A percentile compares a stretch with the other conserved stretches of the same genome.
phyloP scores from a whole-genome alignment of 352 stramenopile genomes.

The Phytopythium sindhum region DNA sequence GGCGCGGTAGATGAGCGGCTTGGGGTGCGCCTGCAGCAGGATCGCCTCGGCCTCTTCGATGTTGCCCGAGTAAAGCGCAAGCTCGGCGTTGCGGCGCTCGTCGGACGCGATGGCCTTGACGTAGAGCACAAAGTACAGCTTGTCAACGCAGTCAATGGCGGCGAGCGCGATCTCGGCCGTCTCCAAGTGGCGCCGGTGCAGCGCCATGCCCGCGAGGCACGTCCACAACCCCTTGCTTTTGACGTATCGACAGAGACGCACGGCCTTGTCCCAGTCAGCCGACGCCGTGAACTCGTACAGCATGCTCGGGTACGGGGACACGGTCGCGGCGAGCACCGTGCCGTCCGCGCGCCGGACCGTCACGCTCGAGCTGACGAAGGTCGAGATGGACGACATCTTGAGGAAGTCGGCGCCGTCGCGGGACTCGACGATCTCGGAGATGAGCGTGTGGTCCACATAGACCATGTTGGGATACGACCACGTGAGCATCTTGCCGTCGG shows the following conservation, averaged over 20 bases:
- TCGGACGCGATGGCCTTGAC: conserved; percentile 83
- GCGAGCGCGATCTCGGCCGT: conserved; percentile 91
- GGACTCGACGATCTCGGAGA: conserved; percentile 72
- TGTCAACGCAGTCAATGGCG: conserved; percentile 90
- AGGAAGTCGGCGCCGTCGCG: conserved; percentile 80
- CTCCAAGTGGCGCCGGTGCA: conserved; percentile 86
- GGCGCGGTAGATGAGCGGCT: conserved; percentile 87
- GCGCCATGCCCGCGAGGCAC: conserved; percentile 87
- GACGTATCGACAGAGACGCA: conserved; percentile 90
- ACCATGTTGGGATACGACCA: conserved; percentile 92
- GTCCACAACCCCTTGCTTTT: conserved; percentile 90
- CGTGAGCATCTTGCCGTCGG: conserved; percentile 85
- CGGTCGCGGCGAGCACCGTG: conserved; percentile 71
- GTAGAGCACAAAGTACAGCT: conserved; percentile 91
- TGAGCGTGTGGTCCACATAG: conserved; percentile 89
- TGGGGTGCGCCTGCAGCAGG: conserved; percentile 86
- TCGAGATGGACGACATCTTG: conserved; percentile 83
- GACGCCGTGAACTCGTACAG: conserved; percentile 83
- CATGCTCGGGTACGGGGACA: conserved; percentile 81
- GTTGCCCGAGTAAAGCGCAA: conserved; percentile 80
- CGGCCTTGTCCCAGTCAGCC: conserved; percentile 89
- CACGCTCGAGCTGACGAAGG: conserved; percentile 84
- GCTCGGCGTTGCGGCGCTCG: conserved; percentile 85
- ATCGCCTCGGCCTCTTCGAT: conserved; percentile 92
- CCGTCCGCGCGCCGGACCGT: conserved; percentile 86